Evolutionary conservation across 2,329 filamentous ascomycete species (phyloP), one percentile per base, ranked within the genome.

Genomic region (Penicillium concentricum): DNA sequence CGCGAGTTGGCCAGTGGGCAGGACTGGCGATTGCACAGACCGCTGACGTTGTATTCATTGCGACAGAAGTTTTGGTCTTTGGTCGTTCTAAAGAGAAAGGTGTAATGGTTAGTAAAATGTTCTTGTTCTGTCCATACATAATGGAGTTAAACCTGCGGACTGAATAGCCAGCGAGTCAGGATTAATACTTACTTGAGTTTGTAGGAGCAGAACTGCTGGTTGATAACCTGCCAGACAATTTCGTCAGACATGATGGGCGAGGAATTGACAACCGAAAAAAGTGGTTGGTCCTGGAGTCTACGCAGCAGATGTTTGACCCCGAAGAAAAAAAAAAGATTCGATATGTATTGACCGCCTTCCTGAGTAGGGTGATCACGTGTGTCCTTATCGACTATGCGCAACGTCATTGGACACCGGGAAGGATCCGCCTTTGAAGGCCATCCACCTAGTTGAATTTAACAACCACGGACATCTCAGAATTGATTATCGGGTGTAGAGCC

Each of bases 191-290:
- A 91, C 86, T 96, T 96, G 65, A 97, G 82, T 74, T 97, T 97
- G 82, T 92, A 97, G 50, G 89, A 88, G 80, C 94, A 97, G 74
- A 94, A 95, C 72, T 93, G 90, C 77, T 94, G 90, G 77, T 96
- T 95, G 66, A 97, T 96, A 56, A 97, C 90, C 74, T 92, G 87
- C 94, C 94, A 99, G 62, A 97, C 88, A 64, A 97, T 95, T 78
- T 97, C 93, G 81, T 97, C 93, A 61, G 91, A 95, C 57, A 90
- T 61, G 60, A 63, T 67, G 50, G 61, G 62, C 50, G 22, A 64
- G 48, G 28, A 59, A 64, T 34, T 60, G 49, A 44, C 44, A 51
- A 51, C 49, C 49, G 30, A 34, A 50, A 50, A 49, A 26, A 51
- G 20, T 45, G 39, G 49, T 44, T 51, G 39, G 8, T 44, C 30